phyloP scores from a whole-genome alignment of 306 rosid species.

The Glycyrrhiza uralensis region DNA sequence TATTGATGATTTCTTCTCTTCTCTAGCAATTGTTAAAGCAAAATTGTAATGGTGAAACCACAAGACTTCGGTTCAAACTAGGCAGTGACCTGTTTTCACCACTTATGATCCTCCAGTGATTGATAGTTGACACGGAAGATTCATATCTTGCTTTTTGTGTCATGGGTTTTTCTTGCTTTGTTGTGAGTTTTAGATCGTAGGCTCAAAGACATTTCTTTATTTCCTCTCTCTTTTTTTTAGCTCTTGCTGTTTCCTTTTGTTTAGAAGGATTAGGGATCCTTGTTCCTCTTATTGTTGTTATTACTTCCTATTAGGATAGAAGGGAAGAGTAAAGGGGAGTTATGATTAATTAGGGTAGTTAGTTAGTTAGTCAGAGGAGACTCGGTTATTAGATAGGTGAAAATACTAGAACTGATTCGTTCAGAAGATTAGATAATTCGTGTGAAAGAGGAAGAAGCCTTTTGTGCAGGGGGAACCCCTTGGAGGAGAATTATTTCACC shows the following conservation, averaged over 20 bases:
- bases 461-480: too few species aligned
- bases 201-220: neutral
- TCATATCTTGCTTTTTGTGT: neutral
- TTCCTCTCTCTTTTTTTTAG: neutral
- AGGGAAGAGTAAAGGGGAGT: neutral
- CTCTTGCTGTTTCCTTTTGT: neutral
- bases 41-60: constrained; percentile 17
- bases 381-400: neutral
- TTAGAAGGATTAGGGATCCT: neutral
- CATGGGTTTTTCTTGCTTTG: neutral
- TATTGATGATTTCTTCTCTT: neutral
- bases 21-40: neutral
- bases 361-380: too few species aligned
- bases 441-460: too few species aligned
- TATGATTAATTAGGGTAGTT: neutral
- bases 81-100: neutral
- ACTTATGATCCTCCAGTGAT: neutral
- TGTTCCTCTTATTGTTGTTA: neutral
- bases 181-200: neutral
- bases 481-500: too few species aligned
- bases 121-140: neutral
- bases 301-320: neutral
- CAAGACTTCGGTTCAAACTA: neutral
- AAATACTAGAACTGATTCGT: neutral
- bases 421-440: neutral